Evolutionary conservation across 108 stramenopile species (phyloP).

Genomic region (Cyclotella distinguenda): DNA sequence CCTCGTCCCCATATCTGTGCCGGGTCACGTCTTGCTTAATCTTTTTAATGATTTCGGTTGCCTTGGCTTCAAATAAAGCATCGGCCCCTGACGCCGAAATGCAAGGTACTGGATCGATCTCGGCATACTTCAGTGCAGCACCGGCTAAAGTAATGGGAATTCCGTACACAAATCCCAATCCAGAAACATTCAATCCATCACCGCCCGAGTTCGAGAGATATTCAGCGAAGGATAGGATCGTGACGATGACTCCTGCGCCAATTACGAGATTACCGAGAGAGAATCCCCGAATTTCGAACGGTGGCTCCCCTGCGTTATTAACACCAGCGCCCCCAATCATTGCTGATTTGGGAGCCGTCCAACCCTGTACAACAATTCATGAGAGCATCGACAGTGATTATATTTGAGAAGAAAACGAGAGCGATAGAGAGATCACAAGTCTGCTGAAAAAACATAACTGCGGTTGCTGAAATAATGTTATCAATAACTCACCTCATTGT

Average conservation of each 20-base stretch:
- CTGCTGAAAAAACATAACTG: neutral
- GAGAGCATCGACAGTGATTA: neutral
- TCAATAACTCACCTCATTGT: slow-evolving; percentile 3
- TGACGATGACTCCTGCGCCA: slow-evolving; percentile 72
- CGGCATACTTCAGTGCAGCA: slow-evolving; percentile 94
- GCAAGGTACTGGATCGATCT: slow-evolving; percentile 92
- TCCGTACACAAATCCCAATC: slow-evolving; percentile 96
- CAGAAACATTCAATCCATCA: slow-evolving; percentile 82
- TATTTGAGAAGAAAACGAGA: neutral
- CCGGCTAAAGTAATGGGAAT: slow-evolving; percentile 95
- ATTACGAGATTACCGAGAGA: slow-evolving; percentile 93
- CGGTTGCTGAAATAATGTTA: neutral
- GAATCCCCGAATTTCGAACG: slow-evolving; percentile 97
- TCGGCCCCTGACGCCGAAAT: slow-evolving; percentile 56
- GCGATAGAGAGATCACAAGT: neutral
- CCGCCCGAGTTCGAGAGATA: slow-evolving; percentile 84
- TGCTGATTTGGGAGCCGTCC: slow-evolving; percentile 73
- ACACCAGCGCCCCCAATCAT: slow-evolving; percentile 95
- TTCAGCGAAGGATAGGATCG: slow-evolving; percentile 83
- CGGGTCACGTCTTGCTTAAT: slow-evolving; percentile 97
- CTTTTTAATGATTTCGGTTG: slow-evolving; percentile 86
- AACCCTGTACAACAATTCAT: slow-evolving; percentile 28
- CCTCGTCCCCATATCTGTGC: slow-evolving; percentile 97
- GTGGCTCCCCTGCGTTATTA: slow-evolving; percentile 94
- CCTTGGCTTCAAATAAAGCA: slow-evolving; percentile 79